Evolutionary conservation across 306 rosid genomes (phyloP).

Genomic region (Corylus americana): DNA sequence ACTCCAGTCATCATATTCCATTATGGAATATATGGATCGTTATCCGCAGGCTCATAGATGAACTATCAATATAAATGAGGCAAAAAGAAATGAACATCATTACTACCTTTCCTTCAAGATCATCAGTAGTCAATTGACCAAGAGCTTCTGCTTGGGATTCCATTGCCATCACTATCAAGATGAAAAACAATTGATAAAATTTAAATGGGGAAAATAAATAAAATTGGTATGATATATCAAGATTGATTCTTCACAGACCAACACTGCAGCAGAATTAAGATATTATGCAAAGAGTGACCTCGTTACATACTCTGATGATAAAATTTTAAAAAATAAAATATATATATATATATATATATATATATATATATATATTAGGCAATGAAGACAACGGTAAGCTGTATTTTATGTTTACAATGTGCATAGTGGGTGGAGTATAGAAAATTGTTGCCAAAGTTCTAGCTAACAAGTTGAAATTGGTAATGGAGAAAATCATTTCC

Average conservation of each 20-base stretch:
- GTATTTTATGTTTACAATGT: background rate
- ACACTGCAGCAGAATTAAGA: constrained; percentile 14
- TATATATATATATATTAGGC: background rate
- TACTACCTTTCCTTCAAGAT: constrained; percentile 89
- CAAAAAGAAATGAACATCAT: background rate
- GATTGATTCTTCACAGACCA: constrained; percentile 5
- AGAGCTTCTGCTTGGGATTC: constrained; percentile 98
- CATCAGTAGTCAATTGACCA: constrained; percentile 86
- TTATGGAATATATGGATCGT: no score
- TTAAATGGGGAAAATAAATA: constrained; percentile 14
- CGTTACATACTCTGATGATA: background rate
- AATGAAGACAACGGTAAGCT: background rate
- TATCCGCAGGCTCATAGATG: no score
- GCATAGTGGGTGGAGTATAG: no score
- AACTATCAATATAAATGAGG: background rate
- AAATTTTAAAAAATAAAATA: no score
- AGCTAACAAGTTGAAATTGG: no score
- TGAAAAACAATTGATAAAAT: constrained; percentile 17
- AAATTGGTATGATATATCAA: background rate
- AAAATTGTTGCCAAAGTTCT: no score
- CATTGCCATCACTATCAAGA: constrained; percentile 77
- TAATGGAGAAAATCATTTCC: no score
- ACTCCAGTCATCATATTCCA: no score
- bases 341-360: no score
- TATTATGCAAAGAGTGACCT: background rate